Base-by-base conservation (phyloP, 192 early-diverging fungal genomes). In the Coemansia sp. region DNA sequence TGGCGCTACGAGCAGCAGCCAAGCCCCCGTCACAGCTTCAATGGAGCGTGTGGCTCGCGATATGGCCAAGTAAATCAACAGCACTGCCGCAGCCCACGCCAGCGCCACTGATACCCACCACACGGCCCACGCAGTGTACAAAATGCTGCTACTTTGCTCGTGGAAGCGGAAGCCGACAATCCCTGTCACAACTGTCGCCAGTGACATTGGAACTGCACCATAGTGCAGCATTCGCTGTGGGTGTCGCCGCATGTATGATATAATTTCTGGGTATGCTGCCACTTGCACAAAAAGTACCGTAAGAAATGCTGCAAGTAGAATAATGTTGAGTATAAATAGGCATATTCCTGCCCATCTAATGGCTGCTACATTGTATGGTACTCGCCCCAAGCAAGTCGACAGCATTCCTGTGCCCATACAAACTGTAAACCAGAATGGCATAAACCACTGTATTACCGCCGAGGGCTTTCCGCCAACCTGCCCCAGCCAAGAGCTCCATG, bases 321-420 rank as follows among this genome's bases (percentile, higher is more conserved):
- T 40, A 42, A 74, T 55, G 56, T 85, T 85, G 15, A 70, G 4
- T 12, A 71, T 68, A 41, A 75, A 87, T 4, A 87, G 19, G 0
- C 61, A 41, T 24, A 59, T 2, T 0, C 80, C 75, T 1, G 80
- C 36, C 2, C 61, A 39, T 2, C 64, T 46, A 20, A 76, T 39
- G 0, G 66, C 70, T 5, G 17, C 5, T 9, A 72, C 69, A 5
- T 74, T 71, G 36, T 78, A 76, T 11, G 86, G 81, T 4, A 78
- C 48, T 3, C 39, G 67, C 4, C 65, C 45, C 1, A 87, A 69
- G 39, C 72, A 56, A 10, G 50, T 70, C 4, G 84, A 75, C 0
- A 87, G 65, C 5, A 85, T 70, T 4, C 86, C 86, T 27, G 80
- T 87, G 22, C 86, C 84, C 83, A 85, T 85, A 13, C 48, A 68